A percentile compares a stretch with the other conserved stretches of the same genome.
These are phyloP conservation scores for Aspergillus unguis DNA, from an alignment of 2,329 filamentous ascomycete species.

Conservation along the genomic window DNA sequence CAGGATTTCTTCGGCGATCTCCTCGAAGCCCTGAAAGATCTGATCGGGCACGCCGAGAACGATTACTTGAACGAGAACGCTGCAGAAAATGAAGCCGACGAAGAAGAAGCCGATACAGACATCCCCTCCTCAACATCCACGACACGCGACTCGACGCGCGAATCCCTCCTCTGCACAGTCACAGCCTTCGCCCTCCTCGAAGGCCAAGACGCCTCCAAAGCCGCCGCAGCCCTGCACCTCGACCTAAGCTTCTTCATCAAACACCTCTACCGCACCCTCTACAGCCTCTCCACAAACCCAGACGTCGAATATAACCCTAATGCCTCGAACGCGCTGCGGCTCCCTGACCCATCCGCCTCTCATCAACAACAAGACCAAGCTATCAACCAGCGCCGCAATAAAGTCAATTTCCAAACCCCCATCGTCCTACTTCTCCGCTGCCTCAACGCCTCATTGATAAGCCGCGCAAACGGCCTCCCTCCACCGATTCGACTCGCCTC, in stretches of 20 bases:
- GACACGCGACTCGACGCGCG: conserved; percentile 72
- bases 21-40: conserved; percentile 87
- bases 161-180: conserved; percentile 88
- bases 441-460: conserved; percentile 75
- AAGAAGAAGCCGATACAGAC: conserved; percentile 29
- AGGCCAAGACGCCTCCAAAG: conserved; percentile 86
- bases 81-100: conserved; percentile 39
- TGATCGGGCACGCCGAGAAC: conserved; percentile 70
- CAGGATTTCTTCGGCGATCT: conserved; percentile 98
- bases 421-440: conserved; percentile 88
- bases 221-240: conserved; percentile 74
- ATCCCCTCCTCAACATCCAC: conserved; percentile 32
- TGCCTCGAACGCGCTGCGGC: conserved; percentile 61
- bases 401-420: conserved; percentile 91
- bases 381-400: conserved; percentile 48
- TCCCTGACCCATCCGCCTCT: conserved; percentile 60
- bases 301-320: conserved; percentile 77
- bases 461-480: conserved; percentile 68
- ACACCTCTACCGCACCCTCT: conserved; percentile 83
- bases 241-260: conserved; percentile 95
- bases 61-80: conserved; percentile 44
- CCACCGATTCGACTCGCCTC: conserved; percentile 83
- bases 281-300: conserved; percentile 72
- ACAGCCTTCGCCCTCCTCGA: conserved; percentile 95
- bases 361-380: conserved; percentile 39